A percentile compares a stretch with the other conserved stretches of the same genome.
Evolutionary conservation across 495 filamentous ascomycete genomes (phyloP).

Genomic region (Penicillium steckii): DNA sequence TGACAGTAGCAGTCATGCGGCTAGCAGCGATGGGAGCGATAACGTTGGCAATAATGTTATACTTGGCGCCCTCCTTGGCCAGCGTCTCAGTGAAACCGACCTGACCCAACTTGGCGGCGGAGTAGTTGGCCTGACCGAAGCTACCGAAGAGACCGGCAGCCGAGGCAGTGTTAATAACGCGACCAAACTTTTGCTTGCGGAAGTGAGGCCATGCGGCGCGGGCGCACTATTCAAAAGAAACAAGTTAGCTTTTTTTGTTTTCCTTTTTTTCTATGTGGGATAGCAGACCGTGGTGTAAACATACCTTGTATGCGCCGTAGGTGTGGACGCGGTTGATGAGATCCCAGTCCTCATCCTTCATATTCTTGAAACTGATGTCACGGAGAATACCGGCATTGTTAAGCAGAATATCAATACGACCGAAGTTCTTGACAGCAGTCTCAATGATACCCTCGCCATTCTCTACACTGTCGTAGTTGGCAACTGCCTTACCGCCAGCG

Average conservation of each 20-base stretch:
- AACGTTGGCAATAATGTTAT: slow-evolving; percentile 95
- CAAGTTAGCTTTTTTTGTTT: too few species aligned
- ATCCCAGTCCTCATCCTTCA: slow-evolving; percentile 97
- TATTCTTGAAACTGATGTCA: slow-evolving; percentile 98
- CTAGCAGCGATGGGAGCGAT: slow-evolving; percentile 96
- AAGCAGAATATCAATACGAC: slow-evolving; percentile 89
- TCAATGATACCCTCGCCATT: slow-evolving; percentile 94
- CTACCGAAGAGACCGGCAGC: slow-evolving; percentile 93
- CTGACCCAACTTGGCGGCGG: slow-evolving; percentile 92
- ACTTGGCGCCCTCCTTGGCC: slow-evolving; percentile 96
- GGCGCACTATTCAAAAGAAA: slow-evolving; percentile 59
- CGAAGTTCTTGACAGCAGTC: slow-evolving; percentile 89
- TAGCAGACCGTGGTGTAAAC: too few species aligned
- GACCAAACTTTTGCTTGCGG: slow-evolving; percentile 96
- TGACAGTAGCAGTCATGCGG: slow-evolving; percentile 96
- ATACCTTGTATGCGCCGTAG: slow-evolving; percentile 87
- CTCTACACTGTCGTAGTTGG: slow-evolving; percentile 97
- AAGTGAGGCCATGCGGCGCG: slow-evolving; percentile 97
- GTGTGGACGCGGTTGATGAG: slow-evolving; percentile 91
- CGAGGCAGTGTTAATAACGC: slow-evolving; percentile 94
- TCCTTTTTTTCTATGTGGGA: too few species aligned
- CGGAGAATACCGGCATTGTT: slow-evolving; percentile 98
- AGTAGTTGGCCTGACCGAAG: slow-evolving; percentile 98
- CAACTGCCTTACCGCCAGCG: slow-evolving; percentile 92
- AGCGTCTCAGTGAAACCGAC: slow-evolving; percentile 98